These are phyloP conservation scores for Maudiozyma saulgeensis DNA, from an alignment of 805 yeast genomes.

Conservation along the genomic window DNA sequence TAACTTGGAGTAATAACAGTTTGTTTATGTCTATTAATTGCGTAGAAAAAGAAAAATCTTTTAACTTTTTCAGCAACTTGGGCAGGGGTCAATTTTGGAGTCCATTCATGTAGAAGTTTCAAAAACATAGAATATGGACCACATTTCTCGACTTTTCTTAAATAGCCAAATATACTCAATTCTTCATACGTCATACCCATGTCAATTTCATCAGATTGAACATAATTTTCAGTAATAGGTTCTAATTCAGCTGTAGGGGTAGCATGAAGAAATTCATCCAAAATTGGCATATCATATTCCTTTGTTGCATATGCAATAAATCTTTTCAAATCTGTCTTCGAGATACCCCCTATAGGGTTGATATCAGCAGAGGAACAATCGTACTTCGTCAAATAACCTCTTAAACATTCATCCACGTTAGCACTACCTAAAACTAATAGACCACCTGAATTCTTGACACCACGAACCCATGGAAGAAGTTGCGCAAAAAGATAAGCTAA, in stretches of 20 bases:
- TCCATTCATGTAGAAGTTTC: slow-evolving; percentile 86
- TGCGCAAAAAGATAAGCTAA: slow-evolving; percentile 89
- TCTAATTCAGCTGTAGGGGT: slow-evolving; percentile 97
- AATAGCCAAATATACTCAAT: slow-evolving; percentile 77
- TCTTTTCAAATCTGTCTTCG: slow-evolving; percentile 82
- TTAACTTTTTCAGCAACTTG: slow-evolving; percentile 89
- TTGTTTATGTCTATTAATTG: slow-evolving; percentile 92
- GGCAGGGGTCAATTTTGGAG: slow-evolving; percentile 70
- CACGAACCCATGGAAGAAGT: slow-evolving; percentile 88
- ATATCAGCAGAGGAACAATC: slow-evolving; percentile 97
- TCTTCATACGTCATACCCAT: slow-evolving; percentile 99
- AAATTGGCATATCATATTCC: slow-evolving; percentile 65
- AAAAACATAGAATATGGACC: slow-evolving; percentile 95
- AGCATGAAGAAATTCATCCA: slow-evolving; percentile 73
- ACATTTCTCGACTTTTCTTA: slow-evolving; percentile 86
- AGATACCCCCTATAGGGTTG: slow-evolving; percentile 97
- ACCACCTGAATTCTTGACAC: slow-evolving; percentile 51
- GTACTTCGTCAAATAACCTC: slow-evolving; percentile 94
- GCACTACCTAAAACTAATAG: slow-evolving; percentile 89
- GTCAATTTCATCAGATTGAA: slow-evolving; percentile 92
- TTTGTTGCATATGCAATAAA: slow-evolving; percentile 74
- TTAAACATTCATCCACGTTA: slow-evolving; percentile 89
- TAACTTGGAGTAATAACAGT: slow-evolving; percentile 96
- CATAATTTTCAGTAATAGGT: slow-evolving; percentile 85
- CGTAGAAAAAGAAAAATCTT: slow-evolving; percentile 84